Conservation (phyloP, 306 rosid species). For the Acmispon strigosus region DNA sequence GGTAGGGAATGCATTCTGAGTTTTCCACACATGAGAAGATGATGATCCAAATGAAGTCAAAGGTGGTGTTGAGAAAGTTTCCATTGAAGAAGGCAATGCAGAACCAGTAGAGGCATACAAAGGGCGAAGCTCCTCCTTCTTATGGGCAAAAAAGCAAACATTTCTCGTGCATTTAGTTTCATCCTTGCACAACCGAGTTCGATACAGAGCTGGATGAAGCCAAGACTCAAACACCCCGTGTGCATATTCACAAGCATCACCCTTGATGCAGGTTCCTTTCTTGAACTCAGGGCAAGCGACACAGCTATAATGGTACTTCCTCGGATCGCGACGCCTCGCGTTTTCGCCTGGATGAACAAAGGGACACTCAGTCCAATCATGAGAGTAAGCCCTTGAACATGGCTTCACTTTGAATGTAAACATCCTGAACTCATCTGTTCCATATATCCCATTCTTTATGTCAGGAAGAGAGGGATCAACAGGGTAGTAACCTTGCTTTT, state of each 20-base stretch:
- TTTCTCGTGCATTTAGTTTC: slow-evolving; percentile 61
- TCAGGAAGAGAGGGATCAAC: slow-evolving; percentile 79
- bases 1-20: slow-evolving; percentile 45
- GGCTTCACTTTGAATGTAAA: slow-evolving; percentile 78
- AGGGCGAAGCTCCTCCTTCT: slow-evolving; percentile 77
- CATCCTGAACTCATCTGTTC: slow-evolving; percentile 94
- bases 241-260: slow-evolving; percentile 81
- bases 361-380: slow-evolving; percentile 96
- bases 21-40: slow-evolving; percentile 60
- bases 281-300: slow-evolving; percentile 88
- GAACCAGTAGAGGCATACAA: slow-evolving; percentile 82
- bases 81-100: slow-evolving; percentile 65
- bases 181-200: slow-evolving; percentile 88
- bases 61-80: slow-evolving; percentile 43
- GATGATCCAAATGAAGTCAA: slow-evolving; percentile 53
- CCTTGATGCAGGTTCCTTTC: slow-evolving; percentile 71
- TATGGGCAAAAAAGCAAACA: slow-evolving; percentile 93
- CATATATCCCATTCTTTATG: slow-evolving; percentile 69
- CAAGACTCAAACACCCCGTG: slow-evolving; percentile 92
- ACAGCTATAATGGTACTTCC: slow-evolving; percentile 71
- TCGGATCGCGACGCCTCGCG: slow-evolving; percentile 86
- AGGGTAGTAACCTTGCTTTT: no score
- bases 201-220: slow-evolving; percentile 94
- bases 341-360: slow-evolving; percentile 91
- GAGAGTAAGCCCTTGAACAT: slow-evolving; percentile 92